Conservation (phyloP, 495 filamentous ascomycete genomes). For the Trichoderma orchidacearum region DNA sequence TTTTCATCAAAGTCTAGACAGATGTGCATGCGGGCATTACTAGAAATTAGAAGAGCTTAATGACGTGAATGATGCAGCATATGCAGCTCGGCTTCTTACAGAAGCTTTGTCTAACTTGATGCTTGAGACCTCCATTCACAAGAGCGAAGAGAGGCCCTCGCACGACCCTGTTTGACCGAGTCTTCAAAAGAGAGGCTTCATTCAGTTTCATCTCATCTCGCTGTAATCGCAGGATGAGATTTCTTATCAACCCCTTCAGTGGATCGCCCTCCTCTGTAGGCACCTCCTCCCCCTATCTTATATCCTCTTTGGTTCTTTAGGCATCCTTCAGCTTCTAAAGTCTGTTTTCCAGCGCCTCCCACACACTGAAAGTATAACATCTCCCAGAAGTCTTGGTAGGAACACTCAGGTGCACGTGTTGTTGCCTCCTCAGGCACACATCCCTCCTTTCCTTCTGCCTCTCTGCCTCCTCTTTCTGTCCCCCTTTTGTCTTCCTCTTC, state of each 20-base stretch:
- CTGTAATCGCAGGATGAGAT: neutral
- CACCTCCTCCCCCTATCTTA: neutral
- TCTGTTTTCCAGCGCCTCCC: neutral
- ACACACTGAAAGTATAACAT: neutral
- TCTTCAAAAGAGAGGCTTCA: neutral
- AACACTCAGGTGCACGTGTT: neutral
- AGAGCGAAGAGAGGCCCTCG: neutral
- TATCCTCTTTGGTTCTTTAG: neutral
- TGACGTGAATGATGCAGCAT: neutral
- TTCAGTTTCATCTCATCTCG: neutral
- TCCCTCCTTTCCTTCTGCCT: constrained; percentile 3
- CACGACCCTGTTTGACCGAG: neutral
- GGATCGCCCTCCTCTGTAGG: neutral
- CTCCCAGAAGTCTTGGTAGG: neutral
- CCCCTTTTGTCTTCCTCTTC: too few species aligned
- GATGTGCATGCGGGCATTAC: too few species aligned
- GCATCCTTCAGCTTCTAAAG: neutral
- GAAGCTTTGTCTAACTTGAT: too few species aligned
- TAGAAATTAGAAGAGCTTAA: too few species aligned
- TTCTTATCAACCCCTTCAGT: neutral
- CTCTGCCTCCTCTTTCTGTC: constrained; percentile 2
- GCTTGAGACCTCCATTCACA: neutral
- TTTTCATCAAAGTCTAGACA: too few species aligned
- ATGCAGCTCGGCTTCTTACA: neutral
- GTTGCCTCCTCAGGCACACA: neutral